Evolutionary conservation across 2,329 filamentous ascomycete species (phyloP).

Genomic region (Harringtonia aguacate): DNA sequence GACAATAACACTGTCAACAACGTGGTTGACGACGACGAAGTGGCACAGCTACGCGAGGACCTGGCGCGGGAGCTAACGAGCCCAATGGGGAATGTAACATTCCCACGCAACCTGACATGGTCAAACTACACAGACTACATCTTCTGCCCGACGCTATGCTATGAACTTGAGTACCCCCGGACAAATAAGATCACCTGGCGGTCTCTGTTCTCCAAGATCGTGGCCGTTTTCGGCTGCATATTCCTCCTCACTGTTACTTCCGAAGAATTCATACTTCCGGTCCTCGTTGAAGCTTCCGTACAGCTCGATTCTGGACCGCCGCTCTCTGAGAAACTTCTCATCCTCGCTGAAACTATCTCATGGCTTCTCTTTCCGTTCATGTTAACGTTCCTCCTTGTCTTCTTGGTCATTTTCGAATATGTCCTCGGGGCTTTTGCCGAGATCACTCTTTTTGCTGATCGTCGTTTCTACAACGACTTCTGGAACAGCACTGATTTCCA

Average conservation of each 20-base stretch:
- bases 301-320: constrained; percentile 36
- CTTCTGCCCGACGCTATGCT: constrained; percentile 90
- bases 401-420: constrained; percentile 98
- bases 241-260: constrained; percentile 85
- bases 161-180: constrained; percentile 92
- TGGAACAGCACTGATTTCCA: constrained; percentile 82
- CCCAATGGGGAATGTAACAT: constrained; percentile 79
- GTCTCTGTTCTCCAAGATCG: constrained; percentile 71
- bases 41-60: constrained; percentile 68
- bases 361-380: constrained; percentile 94
- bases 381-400: constrained; percentile 88
- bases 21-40: constrained; percentile 28
- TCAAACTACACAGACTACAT: constrained; percentile 79
- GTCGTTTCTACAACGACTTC: constrained; percentile 80
- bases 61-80: constrained; percentile 87
- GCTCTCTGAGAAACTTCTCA: constrained; percentile 58
- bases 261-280: constrained; percentile 91
- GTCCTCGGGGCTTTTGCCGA: constrained; percentile 90
- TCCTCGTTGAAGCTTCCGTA: constrained; percentile 59
- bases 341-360: constrained; percentile 82
- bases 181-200: constrained; percentile 65
- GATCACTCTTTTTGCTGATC: constrained; percentile 84
- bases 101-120: constrained; percentile 78
- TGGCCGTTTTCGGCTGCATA: constrained; percentile 91
- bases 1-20: constrained; percentile 3